phyloP scores from a whole-genome alignment of 441 rosid species.

The Croton laevigatus region DNA sequence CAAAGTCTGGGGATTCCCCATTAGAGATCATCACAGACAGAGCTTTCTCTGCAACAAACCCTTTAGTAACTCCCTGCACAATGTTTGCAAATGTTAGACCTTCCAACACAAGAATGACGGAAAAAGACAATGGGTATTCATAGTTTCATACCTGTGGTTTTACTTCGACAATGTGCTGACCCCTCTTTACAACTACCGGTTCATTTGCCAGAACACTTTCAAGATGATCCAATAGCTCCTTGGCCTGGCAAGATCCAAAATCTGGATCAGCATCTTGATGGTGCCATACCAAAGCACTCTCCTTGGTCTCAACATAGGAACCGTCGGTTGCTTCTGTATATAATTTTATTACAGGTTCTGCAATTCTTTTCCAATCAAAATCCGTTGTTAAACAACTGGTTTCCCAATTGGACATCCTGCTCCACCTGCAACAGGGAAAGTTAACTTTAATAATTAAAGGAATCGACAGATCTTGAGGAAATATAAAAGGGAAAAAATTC shows the following conservation, averaged over 20 bases:
- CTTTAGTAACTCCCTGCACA: constrained; percentile 55
- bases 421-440: constrained; percentile 53
- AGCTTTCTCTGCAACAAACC: constrained; percentile 44
- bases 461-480: neutral
- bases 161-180: constrained; percentile 84
- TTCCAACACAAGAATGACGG: neutral
- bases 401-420: constrained; percentile 61
- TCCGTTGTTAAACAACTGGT: constrained; percentile 45
- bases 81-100: constrained; percentile 25
- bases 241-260: constrained; percentile 89
- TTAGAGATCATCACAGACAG: constrained; percentile 31
- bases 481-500: neutral
- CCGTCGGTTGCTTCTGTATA: constrained; percentile 89
- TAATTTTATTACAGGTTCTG: constrained; percentile 65
- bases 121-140: neutral
- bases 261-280: constrained; percentile 89
- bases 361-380: constrained; percentile 76
- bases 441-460: neutral
- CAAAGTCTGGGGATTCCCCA: constrained; percentile 45
- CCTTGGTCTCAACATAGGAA: constrained; percentile 71
- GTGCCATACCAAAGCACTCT: constrained; percentile 90
- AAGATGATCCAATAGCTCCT: constrained; percentile 78
- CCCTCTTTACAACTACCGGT: constrained; percentile 74
- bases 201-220: constrained; percentile 87
- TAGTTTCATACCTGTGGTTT: constrained; percentile 78